Evolutionary conservation across 108 stramenopile genomes (phyloP).

Genomic region (Chaetoceros muelleri): DNA sequence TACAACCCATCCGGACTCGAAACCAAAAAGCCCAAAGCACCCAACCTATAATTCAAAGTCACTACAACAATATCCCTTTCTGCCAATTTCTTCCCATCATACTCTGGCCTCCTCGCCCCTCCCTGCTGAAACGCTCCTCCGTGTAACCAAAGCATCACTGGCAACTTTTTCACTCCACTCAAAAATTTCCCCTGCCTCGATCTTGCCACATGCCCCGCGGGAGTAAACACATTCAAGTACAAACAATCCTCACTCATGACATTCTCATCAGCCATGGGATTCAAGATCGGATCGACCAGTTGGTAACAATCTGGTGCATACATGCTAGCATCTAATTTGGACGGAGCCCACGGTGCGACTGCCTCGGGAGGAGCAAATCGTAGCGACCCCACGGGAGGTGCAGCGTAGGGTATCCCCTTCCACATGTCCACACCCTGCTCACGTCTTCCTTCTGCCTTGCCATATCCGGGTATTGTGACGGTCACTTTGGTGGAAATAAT

Average conservation of each 20-base stretch:
- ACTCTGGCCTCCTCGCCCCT: slow-evolving; percentile 34
- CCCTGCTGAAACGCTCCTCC: slow-evolving; percentile 57
- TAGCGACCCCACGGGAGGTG: slow-evolving; percentile 41
- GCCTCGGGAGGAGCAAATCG: slow-evolving; percentile 48
- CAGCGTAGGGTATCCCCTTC: slow-evolving; percentile 45
- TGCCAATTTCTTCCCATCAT: slow-evolving; percentile 44
- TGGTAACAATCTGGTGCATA: slow-evolving; percentile 66
- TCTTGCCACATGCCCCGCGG: slow-evolving; percentile 30
- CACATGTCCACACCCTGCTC: slow-evolving; percentile 34
- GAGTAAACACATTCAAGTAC: slow-evolving; percentile 54
- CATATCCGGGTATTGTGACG: slow-evolving; percentile 6
- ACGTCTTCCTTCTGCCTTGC: slow-evolving; percentile 32
- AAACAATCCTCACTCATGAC: slow-evolving; percentile 69
- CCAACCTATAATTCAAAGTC: slow-evolving; percentile 60
- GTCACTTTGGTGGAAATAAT: background rate
- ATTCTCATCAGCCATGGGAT: slow-evolving; percentile 28
- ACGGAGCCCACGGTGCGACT: slow-evolving; percentile 32
- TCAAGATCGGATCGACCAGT: slow-evolving; percentile 34
- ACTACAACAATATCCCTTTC: slow-evolving; percentile 50
- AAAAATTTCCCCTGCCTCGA: background rate
- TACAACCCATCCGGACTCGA: slow-evolving; percentile 25
- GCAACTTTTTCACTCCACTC: slow-evolving; percentile 4
- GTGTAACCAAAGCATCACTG: slow-evolving; percentile 58
- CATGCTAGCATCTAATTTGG: slow-evolving; percentile 35
- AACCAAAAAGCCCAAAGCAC: slow-evolving; percentile 59